Percentiles rank a stretch among this genome's conserved stretches.
These are phyloP conservation scores for Orbilia brochopaga DNA, from an alignment of 2,329 filamentous ascomycete species.

Conservation along the genomic window DNA sequence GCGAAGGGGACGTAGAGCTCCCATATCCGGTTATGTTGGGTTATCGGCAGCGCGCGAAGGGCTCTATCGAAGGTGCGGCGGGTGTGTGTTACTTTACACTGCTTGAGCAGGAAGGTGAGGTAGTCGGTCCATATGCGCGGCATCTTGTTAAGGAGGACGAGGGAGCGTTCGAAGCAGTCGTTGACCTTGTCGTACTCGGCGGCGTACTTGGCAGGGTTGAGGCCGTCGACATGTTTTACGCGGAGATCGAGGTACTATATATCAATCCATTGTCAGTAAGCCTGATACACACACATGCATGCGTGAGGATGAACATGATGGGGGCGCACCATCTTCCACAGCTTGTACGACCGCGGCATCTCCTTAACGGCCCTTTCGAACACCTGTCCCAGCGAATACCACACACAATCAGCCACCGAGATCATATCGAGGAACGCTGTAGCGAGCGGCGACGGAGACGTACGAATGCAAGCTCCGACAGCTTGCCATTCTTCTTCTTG, in stretches of 20 bases:
- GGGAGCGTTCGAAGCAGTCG: slow-evolving; percentile 85
- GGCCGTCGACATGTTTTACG: slow-evolving; percentile 76
- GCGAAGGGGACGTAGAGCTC: slow-evolving; percentile 88
- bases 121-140: slow-evolving; percentile 98
- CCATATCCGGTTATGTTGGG: slow-evolving; percentile 96
- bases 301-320: no score
- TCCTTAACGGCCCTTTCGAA: slow-evolving; percentile 90
- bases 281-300: background rate
- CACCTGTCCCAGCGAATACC: slow-evolving; percentile 59
- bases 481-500: slow-evolving; percentile 83
- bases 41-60: slow-evolving; percentile 86
- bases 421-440: slow-evolving; percentile 54
- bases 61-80: slow-evolving; percentile 90
- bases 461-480: slow-evolving; percentile 82
- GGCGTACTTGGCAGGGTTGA: slow-evolving; percentile 80
- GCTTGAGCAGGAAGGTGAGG: slow-evolving; percentile 83
- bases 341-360: slow-evolving; percentile 92
- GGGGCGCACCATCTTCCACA: slow-evolving; percentile 84
- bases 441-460: background rate
- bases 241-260: slow-evolving; percentile 81
- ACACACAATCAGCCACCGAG: slow-evolving; percentile 4
- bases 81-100: slow-evolving; percentile 87
- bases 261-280: slow-evolving; percentile 48
- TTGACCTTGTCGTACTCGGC: slow-evolving; percentile 93
- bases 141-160: slow-evolving; percentile 98